phyloP scores from a whole-genome alignment of 2,329 filamentous ascomycete species.

The Pestalotiopsis fici region DNA sequence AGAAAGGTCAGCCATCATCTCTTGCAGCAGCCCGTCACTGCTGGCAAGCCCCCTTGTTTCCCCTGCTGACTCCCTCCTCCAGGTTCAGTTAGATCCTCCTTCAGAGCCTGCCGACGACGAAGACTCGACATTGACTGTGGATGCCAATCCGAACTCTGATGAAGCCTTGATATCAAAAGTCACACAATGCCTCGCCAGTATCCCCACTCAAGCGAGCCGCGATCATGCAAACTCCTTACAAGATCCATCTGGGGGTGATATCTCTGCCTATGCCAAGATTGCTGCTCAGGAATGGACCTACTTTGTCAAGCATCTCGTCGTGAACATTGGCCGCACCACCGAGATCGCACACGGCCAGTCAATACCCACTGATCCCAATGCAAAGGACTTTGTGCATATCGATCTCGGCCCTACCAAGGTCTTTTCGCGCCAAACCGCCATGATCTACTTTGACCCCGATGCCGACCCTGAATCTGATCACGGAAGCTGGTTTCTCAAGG shows the following conservation, averaged over 20 bases:
- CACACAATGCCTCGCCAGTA: conserved; percentile 48
- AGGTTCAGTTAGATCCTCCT: conserved; percentile 30
- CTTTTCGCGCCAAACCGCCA: conserved; percentile 75
- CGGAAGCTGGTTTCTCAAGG: conserved; percentile 79
- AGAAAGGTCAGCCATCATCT: conserved; percentile 50
- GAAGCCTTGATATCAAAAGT: conserved; percentile 59
- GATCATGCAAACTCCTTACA: conserved; percentile 67
- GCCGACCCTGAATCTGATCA: conserved; percentile 23
- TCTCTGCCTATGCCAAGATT: conserved; percentile 80
- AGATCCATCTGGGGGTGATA: conserved; percentile 58
- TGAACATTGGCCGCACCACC: conserved; percentile 74
- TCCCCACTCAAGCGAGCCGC: conserved; percentile 58
- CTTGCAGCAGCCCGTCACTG: too few relatives aligned
- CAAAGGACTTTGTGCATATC: conserved; percentile 70
- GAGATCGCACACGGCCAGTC: conserved; percentile 41
- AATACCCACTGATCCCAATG: conserved; percentile 44
- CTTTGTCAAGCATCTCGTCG: conserved; percentile 73
- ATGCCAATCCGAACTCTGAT: conserved; percentile 32
- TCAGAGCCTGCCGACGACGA: conserved; percentile 47
- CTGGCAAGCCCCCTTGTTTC: background rate
- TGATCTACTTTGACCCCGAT: conserved; percentile 71
- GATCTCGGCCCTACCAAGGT: conserved; percentile 85
- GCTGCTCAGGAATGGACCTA: conserved; percentile 83
- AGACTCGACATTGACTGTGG: conserved; percentile 41
- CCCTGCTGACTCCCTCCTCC: conserved; percentile 12